Evolutionary conservation across 768 basidiomycete species (phyloP), one percentile per base, ranked within the genome.

Genomic region (Agrocybe praecox): DNA sequence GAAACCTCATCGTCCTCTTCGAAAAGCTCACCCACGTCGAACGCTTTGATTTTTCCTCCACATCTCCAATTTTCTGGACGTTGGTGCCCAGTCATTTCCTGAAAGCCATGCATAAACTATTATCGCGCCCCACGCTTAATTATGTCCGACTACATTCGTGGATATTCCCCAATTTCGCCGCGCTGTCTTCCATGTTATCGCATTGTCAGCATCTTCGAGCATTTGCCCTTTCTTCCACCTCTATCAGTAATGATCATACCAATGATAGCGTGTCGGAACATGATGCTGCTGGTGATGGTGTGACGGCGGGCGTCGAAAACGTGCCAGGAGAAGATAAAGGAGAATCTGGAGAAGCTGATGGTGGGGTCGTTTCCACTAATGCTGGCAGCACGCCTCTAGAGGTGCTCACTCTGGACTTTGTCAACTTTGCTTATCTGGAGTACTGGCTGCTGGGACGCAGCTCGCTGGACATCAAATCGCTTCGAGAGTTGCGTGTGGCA

Each of bases 401-500:
- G 24, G 75, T 74, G 42, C 65, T 80, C 36, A 76, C 76, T 2
- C 71, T 80, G 53, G 78, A 80, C 56, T 74, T 69, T 53, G 72
- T 77, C 47, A 66, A 65, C 43, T 76, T 74, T 51, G 64, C 67
- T 9, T 70, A 70, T 36, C 69, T 78, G 42, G 72, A 71, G 36
- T 65, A 74, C 47, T 78, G 75, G 76, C 65, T 77, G 8, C 67
- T 76, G 21, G 69, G 70, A 49, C 65, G 65, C 32, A 60, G 62
- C 18, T 68, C 72, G 40, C 58, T 71, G 43, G 72, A 74, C 62
- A 66, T 78, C 53, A 62, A 64, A 8, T 63, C 67, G n/a, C 67
- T 80, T 19, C 72, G 76, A 18, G 78, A 80, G 57, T 65, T 80
- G 26, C 72, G 77, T 19, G 67, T 80, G 33, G 75, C 77, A 1